Evolutionary conservation across 2,329 filamentous ascomycete species (phyloP), one percentile per base, ranked within the genome.

Genomic region (Colletotrichum siamense): DNA sequence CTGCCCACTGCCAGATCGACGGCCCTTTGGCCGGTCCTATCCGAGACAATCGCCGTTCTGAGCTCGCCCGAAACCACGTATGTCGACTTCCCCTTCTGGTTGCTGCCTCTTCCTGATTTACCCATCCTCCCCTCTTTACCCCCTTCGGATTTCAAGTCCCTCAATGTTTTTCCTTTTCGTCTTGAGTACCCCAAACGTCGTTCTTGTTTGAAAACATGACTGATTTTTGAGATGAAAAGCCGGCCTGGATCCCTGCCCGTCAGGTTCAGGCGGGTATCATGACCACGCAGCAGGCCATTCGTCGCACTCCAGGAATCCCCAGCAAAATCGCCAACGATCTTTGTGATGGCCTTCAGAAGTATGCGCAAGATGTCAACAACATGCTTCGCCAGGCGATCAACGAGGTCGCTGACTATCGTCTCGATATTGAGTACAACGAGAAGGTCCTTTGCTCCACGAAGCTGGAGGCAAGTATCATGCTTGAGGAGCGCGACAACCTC

Each of bases 391-490:
- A 77, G 52, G 76, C 70, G 15, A 74, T 78, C 59, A 77, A 77
- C 16, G 77, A 78, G 49, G 73, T 77, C 28, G 70, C 77, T 12
- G 77, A 78, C n/a, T 66, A 86, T 3, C 79, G 81, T 18, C 79
- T 79, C 6, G 82, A 85, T 61, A 74, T 86, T 6, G 77, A 78
- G 24, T 85, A 86, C 78, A 81, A 79, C 49, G 74, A 80, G n/a
- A 83, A 84, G 55, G 69, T 77, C n/a, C 74, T 78, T 66, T 76
- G 68, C 28, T 77, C 76, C 66, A 78, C 68, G 32, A 77, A 77
- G 57, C 34, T 77, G 24, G 77, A 78, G 66, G 68, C 76, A 34
- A 75, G 68, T 18, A 69, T 72, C 22, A 59, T 77, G n/a, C 28
- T 55, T 15, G 77, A 77, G 34, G 69, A 77, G 34, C 59, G 67